phyloP scores from a whole-genome alignment of 75 land plant genomes.

The Cupressus sempervirens region DNA sequence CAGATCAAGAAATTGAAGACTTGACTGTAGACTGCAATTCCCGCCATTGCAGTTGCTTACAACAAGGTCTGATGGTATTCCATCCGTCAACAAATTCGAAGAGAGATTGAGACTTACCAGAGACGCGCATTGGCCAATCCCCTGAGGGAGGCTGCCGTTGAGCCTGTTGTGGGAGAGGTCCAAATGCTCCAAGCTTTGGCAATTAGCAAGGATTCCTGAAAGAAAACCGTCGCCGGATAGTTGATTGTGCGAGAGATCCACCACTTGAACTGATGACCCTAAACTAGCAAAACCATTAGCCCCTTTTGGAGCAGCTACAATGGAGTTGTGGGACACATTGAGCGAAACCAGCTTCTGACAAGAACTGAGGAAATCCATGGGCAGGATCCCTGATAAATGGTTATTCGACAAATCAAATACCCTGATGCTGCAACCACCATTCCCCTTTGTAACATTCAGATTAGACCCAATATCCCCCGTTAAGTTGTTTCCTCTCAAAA shows the following conservation, averaged over 20 bases:
- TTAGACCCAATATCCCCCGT: constrained; percentile 32
- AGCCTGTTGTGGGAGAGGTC: constrained; percentile 57
- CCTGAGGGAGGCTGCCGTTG: constrained; percentile 20
- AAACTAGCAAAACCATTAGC: constrained; percentile 8
- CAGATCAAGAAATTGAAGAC: constrained; percentile 42
- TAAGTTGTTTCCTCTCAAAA: constrained; percentile 46
- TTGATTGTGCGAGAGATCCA: constrained; percentile 65
- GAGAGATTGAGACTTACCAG: constrained; percentile 44
- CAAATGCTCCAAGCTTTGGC: constrained; percentile 38
- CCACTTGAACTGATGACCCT: constrained; percentile 28
- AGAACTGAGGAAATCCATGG: constrained; percentile 24
- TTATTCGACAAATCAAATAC: constrained; percentile 65
- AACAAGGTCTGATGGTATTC: constrained; percentile 30
- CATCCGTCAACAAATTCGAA: constrained; percentile 30
- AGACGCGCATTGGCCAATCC: constrained; percentile 15
- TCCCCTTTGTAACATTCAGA: neutral
- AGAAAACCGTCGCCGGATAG: constrained; percentile 37
- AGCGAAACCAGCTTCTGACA: constrained; percentile 33
- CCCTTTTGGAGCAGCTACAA: constrained; percentile 13
- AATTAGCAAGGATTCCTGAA: constrained; percentile 23
- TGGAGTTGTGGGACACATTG: constrained; percentile 45
- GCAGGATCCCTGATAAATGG: constrained; percentile 38
- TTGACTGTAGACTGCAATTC: constrained; percentile 9
- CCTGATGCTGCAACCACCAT: constrained; percentile 19
- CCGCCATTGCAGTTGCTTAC: neutral